Percentiles rank a stretch among this genome's conserved stretches.
phyloP scores from a whole-genome alignment of 1,284 basidiomycete species.

The Sporisorium scitamineum region DNA sequence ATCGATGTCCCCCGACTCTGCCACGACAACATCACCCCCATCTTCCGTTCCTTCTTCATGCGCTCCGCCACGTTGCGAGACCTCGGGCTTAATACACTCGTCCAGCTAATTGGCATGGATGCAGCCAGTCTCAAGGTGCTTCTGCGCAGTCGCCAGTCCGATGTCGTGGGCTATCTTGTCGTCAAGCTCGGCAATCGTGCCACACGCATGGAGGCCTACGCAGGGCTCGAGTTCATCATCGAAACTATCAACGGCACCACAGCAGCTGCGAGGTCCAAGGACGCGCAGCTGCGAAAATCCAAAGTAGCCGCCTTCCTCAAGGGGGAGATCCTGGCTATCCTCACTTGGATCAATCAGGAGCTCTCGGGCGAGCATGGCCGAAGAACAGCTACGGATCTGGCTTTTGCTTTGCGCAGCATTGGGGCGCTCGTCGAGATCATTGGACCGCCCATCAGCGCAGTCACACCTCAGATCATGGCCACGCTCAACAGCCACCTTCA shows the following conservation, averaged over 20 bases:
- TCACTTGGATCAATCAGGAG: conserved; percentile 67
- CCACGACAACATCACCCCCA: conserved; percentile 58
- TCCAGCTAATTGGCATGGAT: conserved; percentile 50
- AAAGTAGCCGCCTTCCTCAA: conserved; percentile 53
- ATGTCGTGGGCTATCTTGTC: conserved; percentile 65
- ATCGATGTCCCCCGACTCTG: conserved; percentile 57
- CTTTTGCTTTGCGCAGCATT: conserved; percentile 75
- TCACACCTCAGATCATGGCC: conserved; percentile 79
- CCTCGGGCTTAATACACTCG: conserved; percentile 42
- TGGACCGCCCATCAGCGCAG: conserved; percentile 71
- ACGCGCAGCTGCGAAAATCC: conserved; percentile 17
- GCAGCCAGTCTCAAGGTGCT: conserved; percentile 51
- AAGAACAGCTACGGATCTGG: conserved; percentile 51
- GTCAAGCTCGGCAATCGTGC: conserved; percentile 57
- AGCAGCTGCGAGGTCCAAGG: conserved; percentile 22
- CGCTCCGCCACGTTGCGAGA: conserved; percentile 41
- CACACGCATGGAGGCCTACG: conserved; percentile 49
- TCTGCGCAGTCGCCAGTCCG: conserved; percentile 59
- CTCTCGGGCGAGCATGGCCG: conserved; percentile 62
- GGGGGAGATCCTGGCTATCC: conserved; percentile 64
- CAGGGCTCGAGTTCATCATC: conserved; percentile 59
- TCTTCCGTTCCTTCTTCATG: conserved; percentile 62
- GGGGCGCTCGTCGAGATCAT: conserved; percentile 80
- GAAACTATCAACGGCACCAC: conserved; percentile 37
- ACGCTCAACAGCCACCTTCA: conserved; percentile 90